A percentile compares a stretch with the other conserved stretches of the same genome.
These are phyloP conservation scores for Trifolium repens DNA, from an alignment of 306 rosid species.

Conservation along the genomic window DNA sequence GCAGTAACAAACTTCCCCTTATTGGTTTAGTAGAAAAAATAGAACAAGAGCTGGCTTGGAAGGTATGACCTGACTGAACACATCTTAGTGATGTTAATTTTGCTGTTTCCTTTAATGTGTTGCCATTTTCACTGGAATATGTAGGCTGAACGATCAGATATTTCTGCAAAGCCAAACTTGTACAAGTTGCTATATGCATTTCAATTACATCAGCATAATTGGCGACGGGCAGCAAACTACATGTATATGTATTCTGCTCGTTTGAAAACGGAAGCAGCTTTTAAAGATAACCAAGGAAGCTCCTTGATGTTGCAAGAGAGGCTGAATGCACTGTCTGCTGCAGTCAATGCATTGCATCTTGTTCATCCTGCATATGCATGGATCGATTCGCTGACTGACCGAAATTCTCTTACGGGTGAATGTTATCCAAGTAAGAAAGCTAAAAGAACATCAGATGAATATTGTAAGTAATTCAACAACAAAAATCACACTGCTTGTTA, in stretches of 20 bases:
- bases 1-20: constrained; percentile 85
- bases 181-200: constrained; percentile 92
- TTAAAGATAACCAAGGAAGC: constrained; percentile 61
- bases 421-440: constrained; percentile 81
- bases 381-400: constrained; percentile 73
- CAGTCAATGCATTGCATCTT: constrained; percentile 86
- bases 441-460: constrained; percentile 60
- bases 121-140: constrained; percentile 41
- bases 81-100: constrained; percentile 30
- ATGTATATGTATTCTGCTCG: constrained; percentile 81
- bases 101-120: constrained; percentile 29
- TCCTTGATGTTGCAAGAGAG: constrained; percentile 77
- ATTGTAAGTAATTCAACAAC: constrained; percentile 56
- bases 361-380: constrained; percentile 86
- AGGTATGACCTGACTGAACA: constrained; percentile 60
- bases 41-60: constrained; percentile 98
- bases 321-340: constrained; percentile 81
- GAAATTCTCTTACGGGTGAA: constrained; percentile 53
- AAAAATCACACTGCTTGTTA: constrained; percentile 18
- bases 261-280: constrained; percentile 67
- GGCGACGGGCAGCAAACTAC: constrained; percentile 89
- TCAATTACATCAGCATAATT: constrained; percentile 87
- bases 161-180: constrained; percentile 84
- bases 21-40: constrained; percentile 90
- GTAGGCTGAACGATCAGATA: constrained; percentile 92